Conservation (phyloP, 2,329 filamentous ascomycete species). For the Cordyceps pruinosa region DNA sequence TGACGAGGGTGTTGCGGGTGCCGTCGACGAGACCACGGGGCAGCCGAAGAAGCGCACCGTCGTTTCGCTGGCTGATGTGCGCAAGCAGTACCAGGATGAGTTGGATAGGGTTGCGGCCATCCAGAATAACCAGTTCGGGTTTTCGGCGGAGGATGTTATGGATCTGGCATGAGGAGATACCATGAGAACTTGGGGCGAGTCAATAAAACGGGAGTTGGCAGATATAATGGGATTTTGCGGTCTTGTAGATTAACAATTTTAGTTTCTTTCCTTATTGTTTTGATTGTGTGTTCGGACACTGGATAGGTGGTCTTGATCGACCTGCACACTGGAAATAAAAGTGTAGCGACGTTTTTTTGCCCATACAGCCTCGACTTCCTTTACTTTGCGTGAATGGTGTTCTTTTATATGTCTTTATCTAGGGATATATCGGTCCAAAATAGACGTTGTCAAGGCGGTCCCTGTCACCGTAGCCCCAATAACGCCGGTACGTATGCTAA, state of each 20-base stretch:
- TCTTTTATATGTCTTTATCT: slow-evolving; percentile 15
- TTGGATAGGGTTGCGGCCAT: slow-evolving; percentile 83
- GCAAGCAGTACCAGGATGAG: slow-evolving; percentile 84
- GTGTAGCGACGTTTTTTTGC: neutral
- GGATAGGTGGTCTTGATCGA: neutral
- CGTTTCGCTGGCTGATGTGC: slow-evolving; percentile 76
- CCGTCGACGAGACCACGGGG: slow-evolving; percentile 20
- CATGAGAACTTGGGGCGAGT: neutral
- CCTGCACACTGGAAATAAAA: neutral
- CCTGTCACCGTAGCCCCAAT: slow-evolving; percentile 19
- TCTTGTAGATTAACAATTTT: slow-evolving; percentile 9
- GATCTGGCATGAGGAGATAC: slow-evolving; percentile 35
- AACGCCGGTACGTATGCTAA: slow-evolving; percentile 37
- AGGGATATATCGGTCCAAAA: slow-evolving; percentile 27
- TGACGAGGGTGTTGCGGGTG: slow-evolving; percentile 25
- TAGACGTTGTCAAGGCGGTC: slow-evolving; percentile 18
- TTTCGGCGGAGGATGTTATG: slow-evolving; percentile 51
- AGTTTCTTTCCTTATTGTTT: neutral
- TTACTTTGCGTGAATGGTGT: slow-evolving; percentile 13
- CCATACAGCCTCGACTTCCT: neutral
- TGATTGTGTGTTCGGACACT: neutral
- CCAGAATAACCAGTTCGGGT: slow-evolving; percentile 82
- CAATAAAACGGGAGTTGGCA: neutral
- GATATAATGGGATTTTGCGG: slow-evolving; percentile 1
- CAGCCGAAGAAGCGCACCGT: slow-evolving; percentile 58